phyloP scores from a whole-genome alignment of 352 stramenopile genomes.

The Aphanomyces invadans region DNA sequence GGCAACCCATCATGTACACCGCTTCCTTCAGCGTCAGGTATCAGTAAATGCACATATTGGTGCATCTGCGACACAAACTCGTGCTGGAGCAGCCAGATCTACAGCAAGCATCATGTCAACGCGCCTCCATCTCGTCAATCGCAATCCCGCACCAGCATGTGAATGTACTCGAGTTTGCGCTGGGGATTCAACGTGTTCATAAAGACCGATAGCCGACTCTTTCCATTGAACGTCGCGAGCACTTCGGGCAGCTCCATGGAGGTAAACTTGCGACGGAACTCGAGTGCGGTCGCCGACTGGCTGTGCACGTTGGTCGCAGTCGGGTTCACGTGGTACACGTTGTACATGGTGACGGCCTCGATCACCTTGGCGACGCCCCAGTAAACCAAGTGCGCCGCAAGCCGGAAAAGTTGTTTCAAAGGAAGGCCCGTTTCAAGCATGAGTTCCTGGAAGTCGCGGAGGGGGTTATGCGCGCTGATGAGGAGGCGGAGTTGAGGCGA shows the following conservation, averaged over 20 bases:
- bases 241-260: slow-evolving; percentile 64
- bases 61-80: slow-evolving; percentile 79
- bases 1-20: neutral
- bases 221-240: slow-evolving; percentile 61
- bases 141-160: slow-evolving; percentile 51
- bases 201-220: slow-evolving; percentile 61
- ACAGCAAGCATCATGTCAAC: slow-evolving; percentile 1
- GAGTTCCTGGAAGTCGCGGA: slow-evolving; percentile 82
- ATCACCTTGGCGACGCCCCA: slow-evolving; percentile 75
- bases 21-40: slow-evolving; percentile 40
- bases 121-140: neutral
- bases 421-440: slow-evolving; percentile 64
- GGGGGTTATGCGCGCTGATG: slow-evolving; percentile 63
- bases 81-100: slow-evolving; percentile 80
- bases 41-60: slow-evolving; percentile 82
- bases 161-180: slow-evolving; percentile 80
- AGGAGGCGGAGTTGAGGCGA: slow-evolving; percentile 67
- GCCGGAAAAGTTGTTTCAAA: slow-evolving; percentile 74
- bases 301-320: slow-evolving; percentile 40
- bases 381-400: slow-evolving; percentile 75
- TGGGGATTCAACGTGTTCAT: slow-evolving; percentile 57
- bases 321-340: slow-evolving; percentile 75
- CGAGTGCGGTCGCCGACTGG: slow-evolving; percentile 43
- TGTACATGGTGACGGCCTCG: slow-evolving; percentile 78
- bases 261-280: slow-evolving; percentile 69